Evolutionary conservation across 2,329 filamentous ascomycete species (phyloP), one percentile per base, ranked within the genome.

Genomic region (Huntiella savannae): DNA sequence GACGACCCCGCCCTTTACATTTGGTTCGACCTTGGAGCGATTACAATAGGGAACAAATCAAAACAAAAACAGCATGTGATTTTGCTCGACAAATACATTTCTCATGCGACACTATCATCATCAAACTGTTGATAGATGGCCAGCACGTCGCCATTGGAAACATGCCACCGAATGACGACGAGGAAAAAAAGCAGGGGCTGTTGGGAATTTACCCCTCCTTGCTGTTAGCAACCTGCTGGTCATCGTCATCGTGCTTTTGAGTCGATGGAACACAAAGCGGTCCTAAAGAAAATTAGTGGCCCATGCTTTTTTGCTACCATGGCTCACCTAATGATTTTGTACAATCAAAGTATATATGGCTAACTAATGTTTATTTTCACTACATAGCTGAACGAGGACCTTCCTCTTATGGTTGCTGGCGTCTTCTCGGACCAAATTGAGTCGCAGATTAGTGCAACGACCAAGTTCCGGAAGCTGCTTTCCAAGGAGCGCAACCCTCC

Each of bases 371-470:
- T 35, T 35, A 28, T 48, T 36, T 32, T 46, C 7, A 11, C 40
- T 40, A 35, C 44, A 8, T 60, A 98, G 91, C 73, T 98, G 62
- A 93, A 91, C 62, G 87, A 95, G 66, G 91, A 98, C 62, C 85
- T 98, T 55, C 91, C 91, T 56, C 79, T 91, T 68, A 98, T 98
- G 91, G 91, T 96, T 52, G 74, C 82, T 59, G 91, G 91, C 52
- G 91, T 98, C 59, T 96, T 98, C 69, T 98, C 91, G 53, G 88
- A 98, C 54, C 86, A 96, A 66, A 95, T 98, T 65, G 91, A 98
- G 61, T 75, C 82, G 55, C 91, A 98, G 67, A 98, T 98, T 56
- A 79, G 88, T 66, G 86, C 88, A 49, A 98, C 91, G 22, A 98
- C 91, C 55, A 95, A 94, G 65, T 98, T 98, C 73, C 75, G 91